Percentiles rank a stretch among this genome's conserved stretches.
These are phyloP conservation scores for Akanthomyces uredinophilus DNA, from an alignment of 2,329 filamentous ascomycete species.

Conservation along the genomic window DNA sequence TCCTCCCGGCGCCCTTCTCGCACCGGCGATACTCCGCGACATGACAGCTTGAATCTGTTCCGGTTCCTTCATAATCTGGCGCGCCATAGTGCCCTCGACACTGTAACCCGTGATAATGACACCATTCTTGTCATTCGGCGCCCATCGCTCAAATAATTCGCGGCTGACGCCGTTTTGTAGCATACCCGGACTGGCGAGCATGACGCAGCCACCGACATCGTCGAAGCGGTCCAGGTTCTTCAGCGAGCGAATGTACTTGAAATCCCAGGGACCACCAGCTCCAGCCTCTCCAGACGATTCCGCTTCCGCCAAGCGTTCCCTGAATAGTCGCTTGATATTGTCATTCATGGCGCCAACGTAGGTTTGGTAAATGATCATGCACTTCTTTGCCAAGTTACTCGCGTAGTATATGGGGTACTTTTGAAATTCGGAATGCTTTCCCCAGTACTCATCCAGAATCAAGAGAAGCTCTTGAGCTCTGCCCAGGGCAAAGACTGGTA, in stretches of 20 bases:
- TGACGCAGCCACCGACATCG: slow-evolving; percentile 90
- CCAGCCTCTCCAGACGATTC: slow-evolving; percentile 72
- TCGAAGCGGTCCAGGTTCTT: slow-evolving; percentile 95
- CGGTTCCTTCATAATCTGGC: slow-evolving; percentile 90
- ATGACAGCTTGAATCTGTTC: slow-evolving; percentile 94
- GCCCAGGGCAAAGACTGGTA: slow-evolving; percentile 93
- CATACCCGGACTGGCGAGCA: slow-evolving; percentile 98
- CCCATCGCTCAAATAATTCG: slow-evolving; percentile 91
- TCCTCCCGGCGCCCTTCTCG: slow-evolving; percentile 55
- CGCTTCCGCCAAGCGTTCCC: slow-evolving; percentile 85
- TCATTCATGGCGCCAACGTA: slow-evolving; percentile 99
- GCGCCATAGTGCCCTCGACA: slow-evolving; percentile 97
- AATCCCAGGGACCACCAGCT: slow-evolving; percentile 91
- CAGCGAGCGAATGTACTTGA: slow-evolving; percentile 85
- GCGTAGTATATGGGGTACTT: slow-evolving; percentile 96
- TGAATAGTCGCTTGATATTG: slow-evolving; percentile 94
- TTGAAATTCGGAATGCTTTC: slow-evolving; percentile 79
- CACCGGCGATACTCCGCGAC: slow-evolving; percentile 62
- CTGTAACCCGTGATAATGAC: slow-evolving; percentile 98
- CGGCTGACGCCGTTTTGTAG: slow-evolving; percentile 92
- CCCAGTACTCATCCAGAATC: slow-evolving; percentile 97
- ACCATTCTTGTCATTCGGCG: slow-evolving; percentile 93
- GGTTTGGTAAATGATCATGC: slow-evolving; percentile 98
- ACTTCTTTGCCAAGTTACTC: slow-evolving; percentile 88
- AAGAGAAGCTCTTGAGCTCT: slow-evolving; percentile 89